A percentile compares a stretch with the other conserved stretches of the same genome.
Conservation (phyloP, 371 early-diverging fungal species). For the Mucor circinelloides region DNA sequence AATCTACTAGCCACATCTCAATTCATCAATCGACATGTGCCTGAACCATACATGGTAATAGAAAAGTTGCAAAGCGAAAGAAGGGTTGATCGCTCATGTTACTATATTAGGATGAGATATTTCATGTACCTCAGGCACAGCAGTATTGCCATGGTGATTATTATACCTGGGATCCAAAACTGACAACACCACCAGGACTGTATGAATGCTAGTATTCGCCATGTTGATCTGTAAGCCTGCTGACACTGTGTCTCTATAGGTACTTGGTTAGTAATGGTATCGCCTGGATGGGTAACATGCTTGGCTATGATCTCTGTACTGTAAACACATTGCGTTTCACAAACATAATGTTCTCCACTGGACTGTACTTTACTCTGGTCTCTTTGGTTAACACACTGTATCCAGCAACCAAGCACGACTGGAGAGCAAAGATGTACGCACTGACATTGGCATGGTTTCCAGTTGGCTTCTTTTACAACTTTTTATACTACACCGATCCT, state of each 20-base stretch:
- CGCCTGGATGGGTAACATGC: conserved; percentile 6
- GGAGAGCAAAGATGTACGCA: conserved; percentile 40
- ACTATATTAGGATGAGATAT: conserved; percentile 83
- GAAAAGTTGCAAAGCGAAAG: not conserved
- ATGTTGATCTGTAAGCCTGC: not conserved
- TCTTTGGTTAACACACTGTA: conserved; percentile 41
- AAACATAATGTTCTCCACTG: conserved; percentile 59
- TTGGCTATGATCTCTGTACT: conserved; percentile 47
- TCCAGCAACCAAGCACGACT: conserved; percentile 11
- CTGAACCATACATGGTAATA: conserved; percentile 65
- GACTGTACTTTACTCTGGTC: conserved; percentile 49
- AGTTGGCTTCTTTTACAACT: conserved; percentile 79
- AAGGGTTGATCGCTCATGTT: not conserved
- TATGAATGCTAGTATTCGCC: conserved; percentile 48
- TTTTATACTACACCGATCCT: conserved; percentile 92
- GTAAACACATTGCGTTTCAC: conserved; percentile 54
- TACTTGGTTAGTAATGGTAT: conserved; percentile 49
- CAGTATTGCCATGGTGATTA: conserved; percentile 79
- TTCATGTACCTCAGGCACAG: conserved; percentile 93
- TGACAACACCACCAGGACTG: conserved; percentile 97
- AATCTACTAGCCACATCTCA: not conserved
- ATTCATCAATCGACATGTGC: conserved; percentile 38
- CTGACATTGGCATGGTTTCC: conserved; percentile 76
- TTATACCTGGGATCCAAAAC: conserved; percentile 83
- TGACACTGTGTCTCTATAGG: conserved; percentile 18